Base-by-base conservation (phyloP, 176 grass and related monocot species). In the Phoenix roebelenii region DNA sequence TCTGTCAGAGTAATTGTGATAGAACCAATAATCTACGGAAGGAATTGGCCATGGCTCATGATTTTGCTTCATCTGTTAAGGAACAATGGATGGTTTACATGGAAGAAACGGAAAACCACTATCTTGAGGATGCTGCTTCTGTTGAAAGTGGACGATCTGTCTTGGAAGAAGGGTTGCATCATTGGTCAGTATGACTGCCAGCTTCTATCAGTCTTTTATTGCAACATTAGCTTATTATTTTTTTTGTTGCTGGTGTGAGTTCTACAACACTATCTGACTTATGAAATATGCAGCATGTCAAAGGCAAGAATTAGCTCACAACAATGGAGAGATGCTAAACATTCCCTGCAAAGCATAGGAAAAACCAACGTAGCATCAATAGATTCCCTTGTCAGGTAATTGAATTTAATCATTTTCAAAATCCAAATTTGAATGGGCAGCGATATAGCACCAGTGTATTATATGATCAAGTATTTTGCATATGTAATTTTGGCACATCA, bases 41-140 rank as follows among this genome's bases (percentile, higher is more conserved):
- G 28, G 70, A 95, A 83, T 85, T 81, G 22, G 78, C 30, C 19
- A 86, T 72, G 32, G 52, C 78, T 64, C 75, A 60, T 61, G 52
- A 86, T 59, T 78, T 81, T 57, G 80, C 85, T 22, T 72, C 58
- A 73, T 83, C 65, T 54, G 73, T 85, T 63, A 85, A 67, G 74
- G 76, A 86, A 72, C 76, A 95, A 74, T 95, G 85, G 85, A 79
- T 70, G 65, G 23, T 26, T 53, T 78, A 76, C 71, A 61, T 80
- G 79, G 39, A 76, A 59, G 64, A 49, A 74, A 72, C 79, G 49
- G 73, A 95, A 78, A 76, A 65, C 18, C 51, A 79, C 68, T 95
- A 89, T 49, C 59, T 64, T 15, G 54, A 67, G 30, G 80, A 76
- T 55, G 62, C 64, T 63, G 81, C 82, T 39, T 64, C 77, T 65